Base-by-base conservation (phyloP, 768 basidiomycete species). In the Leccinum variicolor region DNA sequence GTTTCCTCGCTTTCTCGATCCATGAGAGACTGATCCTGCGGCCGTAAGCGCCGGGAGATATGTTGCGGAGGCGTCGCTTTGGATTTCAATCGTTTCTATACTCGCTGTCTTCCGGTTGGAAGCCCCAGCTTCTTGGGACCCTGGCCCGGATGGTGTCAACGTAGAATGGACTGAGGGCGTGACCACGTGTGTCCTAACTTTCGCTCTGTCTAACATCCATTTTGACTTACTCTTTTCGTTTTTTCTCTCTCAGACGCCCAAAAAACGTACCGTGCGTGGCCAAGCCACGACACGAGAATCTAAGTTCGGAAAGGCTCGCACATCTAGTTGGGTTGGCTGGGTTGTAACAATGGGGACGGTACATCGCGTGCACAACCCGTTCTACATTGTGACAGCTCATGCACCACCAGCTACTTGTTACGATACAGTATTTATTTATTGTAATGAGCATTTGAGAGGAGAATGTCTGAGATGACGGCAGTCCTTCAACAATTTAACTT, bases 21-120 rank as follows among this genome's bases (percentile, higher is more conserved):
- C 8, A 31, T 10, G 26, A 25, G n/a, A 11, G 11, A 2, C 21
- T 61, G 34, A 61, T 48, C 45, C 4, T 29, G 2, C 10, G 15
- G 34, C 10, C 10, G 0, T 64, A n/a, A 79, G 79, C 55, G 76
- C 79, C 19, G 81, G 80, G 31, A 65, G 72, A 25, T 59, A 76
- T 53, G 65, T 83, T 33, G 79, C 76, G 0, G 73, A 78, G n/a
- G 66, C 74, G 7, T 73, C 73, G 14, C 58, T 78, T 14, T 73
- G 70, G 61, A 66, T 68, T 52, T 51, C 63, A 34, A 62, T 73
- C 41, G 63, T 66, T 10, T 60, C 62, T 6, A 48, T 66, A 47
- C 58, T 70, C 8, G 58, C 60, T 14, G 51, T 63, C 4, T 66
- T 70, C 48, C 52, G 53, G 2, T 51, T 63, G 36, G 56, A 63